These are phyloP conservation scores for Curvularia lunata DNA, from an alignment of 2,329 filamentous ascomycete species.

Conservation along the genomic window DNA sequence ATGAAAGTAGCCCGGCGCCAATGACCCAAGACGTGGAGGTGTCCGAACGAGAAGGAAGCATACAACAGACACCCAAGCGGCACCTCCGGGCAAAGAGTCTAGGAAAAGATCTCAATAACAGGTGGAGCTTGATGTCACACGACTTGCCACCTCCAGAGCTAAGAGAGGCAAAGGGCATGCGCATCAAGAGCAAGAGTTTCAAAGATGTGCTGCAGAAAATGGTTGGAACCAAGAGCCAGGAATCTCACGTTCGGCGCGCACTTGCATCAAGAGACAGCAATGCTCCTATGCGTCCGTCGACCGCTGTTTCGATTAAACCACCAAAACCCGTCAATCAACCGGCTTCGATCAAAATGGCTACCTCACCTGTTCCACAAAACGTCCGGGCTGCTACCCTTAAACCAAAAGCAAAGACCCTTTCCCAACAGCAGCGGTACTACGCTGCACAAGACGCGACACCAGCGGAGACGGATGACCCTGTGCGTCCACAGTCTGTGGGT, in stretches of 20 bases:
- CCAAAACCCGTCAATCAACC: neutral
- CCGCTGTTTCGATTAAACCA: neutral
- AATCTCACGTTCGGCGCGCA: slow-evolving; percentile 4
- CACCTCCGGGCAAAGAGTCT: slow-evolving; percentile 24
- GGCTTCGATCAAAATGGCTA: neutral
- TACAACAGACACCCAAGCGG: slow-evolving; percentile 27
- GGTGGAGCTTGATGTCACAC: slow-evolving; percentile 29
- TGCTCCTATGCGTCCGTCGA: slow-evolving; percentile 5
- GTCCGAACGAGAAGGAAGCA: slow-evolving; percentile 19
- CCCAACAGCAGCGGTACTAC: slow-evolving; percentile 28
- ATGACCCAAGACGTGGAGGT: slow-evolving; percentile 10
- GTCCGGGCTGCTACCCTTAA: neutral
- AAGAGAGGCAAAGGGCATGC: slow-evolving; percentile 17
- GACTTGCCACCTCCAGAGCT: slow-evolving; percentile 33
- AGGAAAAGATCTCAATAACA: slow-evolving; percentile 12
- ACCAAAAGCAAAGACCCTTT: neutral
- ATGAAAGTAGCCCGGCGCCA: slow-evolving; percentile 17
- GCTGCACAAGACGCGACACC: slow-evolving; percentile 11
- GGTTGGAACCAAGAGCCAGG: slow-evolving; percentile 23
- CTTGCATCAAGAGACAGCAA: slow-evolving; percentile 15
- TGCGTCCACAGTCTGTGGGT: slow-evolving; percentile 14
- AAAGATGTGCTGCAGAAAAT: slow-evolving; percentile 41
- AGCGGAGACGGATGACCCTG: neutral
- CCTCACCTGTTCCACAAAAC: neutral
- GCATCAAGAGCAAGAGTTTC: slow-evolving; percentile 32